Evolutionary conservation across 2,329 filamentous ascomycete species (phyloP).

Genomic region (Pseudogymnoascus sp.): DNA sequence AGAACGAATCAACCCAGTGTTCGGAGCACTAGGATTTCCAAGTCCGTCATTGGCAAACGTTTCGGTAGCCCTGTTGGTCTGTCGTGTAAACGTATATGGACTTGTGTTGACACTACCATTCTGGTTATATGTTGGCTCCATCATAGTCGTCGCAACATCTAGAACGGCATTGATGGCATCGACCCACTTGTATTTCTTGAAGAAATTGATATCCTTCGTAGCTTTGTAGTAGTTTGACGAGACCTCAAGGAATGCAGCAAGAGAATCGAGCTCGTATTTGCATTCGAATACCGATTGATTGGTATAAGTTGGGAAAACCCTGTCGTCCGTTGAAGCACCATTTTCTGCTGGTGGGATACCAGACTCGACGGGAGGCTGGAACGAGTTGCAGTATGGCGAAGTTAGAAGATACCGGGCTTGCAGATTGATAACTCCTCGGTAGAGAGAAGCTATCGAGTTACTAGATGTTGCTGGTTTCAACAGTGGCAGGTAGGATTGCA

Average conservation of each 20-base stretch:
- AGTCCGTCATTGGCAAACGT: conserved; percentile 70
- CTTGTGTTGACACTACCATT: conserved; percentile 47
- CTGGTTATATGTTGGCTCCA: conserved; percentile 63
- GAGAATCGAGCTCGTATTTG: conserved; percentile 90
- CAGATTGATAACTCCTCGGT: conserved; percentile 64
- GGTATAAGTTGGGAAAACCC: conserved; percentile 64
- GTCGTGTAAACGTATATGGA: conserved; percentile 71
- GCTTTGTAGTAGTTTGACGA: conserved; percentile 71
- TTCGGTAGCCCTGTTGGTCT: conserved; percentile 68
- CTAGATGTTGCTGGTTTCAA: conserved; percentile 45
- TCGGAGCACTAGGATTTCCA: conserved; percentile 68
- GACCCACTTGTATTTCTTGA: conserved; percentile 66
- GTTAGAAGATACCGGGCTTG: conserved; percentile 61
- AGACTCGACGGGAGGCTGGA: conserved; percentile 76
- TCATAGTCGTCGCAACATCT: conserved; percentile 61
- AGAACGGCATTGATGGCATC: conserved; percentile 64
- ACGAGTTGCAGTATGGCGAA: conserved; percentile 81
- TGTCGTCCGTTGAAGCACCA: conserved; percentile 50
- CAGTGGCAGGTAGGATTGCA: conserved; percentile 61
- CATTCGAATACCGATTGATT: conserved; percentile 76
- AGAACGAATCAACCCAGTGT: conserved; percentile 74
- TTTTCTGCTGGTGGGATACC: conserved; percentile 53
- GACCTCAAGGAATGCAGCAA: conserved; percentile 79
- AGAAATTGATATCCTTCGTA: conserved; percentile 67
- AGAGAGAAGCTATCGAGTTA: conserved; percentile 58